Conservation (phyloP, 2,329 filamentous ascomycete species). For the Exophiala lecanii-corni region DNA sequence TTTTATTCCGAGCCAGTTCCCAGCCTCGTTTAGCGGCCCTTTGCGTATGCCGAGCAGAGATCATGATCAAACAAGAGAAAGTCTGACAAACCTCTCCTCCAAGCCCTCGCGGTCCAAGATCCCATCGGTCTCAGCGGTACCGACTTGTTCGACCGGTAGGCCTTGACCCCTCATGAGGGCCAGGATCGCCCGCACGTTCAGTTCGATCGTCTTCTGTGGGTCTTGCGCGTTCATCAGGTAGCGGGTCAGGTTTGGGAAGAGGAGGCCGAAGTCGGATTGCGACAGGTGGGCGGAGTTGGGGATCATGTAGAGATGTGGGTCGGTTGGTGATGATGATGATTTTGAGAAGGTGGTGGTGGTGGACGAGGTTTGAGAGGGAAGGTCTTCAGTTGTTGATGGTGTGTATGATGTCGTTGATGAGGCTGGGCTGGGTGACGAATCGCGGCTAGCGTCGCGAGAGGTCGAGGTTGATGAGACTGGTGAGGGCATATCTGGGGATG, state of each 20-base stretch:
- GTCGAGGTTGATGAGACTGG: slow-evolving; percentile 6
- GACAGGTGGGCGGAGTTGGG: slow-evolving; percentile 70
- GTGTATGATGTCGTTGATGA: slow-evolving; percentile 9
- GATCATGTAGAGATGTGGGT: slow-evolving; percentile 70
- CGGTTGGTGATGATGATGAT: too few species aligned
- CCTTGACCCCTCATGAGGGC: slow-evolving; percentile 22
- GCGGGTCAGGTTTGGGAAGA: slow-evolving; percentile 66
- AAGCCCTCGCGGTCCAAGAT: slow-evolving; percentile 11
- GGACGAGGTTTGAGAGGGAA: background rate
- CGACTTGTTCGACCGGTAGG: slow-evolving; percentile 9
- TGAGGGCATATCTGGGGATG: slow-evolving; percentile 3
- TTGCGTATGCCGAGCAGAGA: too few species aligned
- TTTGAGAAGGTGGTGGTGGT: slow-evolving; percentile 35
- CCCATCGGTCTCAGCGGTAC: slow-evolving; percentile 3
- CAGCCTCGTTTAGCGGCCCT: too few species aligned
- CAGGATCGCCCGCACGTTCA: slow-evolving; percentile 32
- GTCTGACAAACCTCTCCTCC: slow-evolving; percentile 16
- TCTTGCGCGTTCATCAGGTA: slow-evolving; percentile 45
- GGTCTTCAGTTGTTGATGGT: slow-evolving; percentile 8
- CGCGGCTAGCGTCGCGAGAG: slow-evolving; percentile 11
- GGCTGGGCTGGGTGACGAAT: slow-evolving; percentile 8
- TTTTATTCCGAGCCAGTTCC: too few species aligned
- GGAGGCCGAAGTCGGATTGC: slow-evolving; percentile 76
- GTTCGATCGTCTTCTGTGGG: slow-evolving; percentile 29
- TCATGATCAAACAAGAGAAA: slow-evolving; percentile 6